These are phyloP conservation scores for Lobosporangium transversale DNA, from an alignment of 192 early-diverging fungal genomes.

Conservation along the genomic window DNA sequence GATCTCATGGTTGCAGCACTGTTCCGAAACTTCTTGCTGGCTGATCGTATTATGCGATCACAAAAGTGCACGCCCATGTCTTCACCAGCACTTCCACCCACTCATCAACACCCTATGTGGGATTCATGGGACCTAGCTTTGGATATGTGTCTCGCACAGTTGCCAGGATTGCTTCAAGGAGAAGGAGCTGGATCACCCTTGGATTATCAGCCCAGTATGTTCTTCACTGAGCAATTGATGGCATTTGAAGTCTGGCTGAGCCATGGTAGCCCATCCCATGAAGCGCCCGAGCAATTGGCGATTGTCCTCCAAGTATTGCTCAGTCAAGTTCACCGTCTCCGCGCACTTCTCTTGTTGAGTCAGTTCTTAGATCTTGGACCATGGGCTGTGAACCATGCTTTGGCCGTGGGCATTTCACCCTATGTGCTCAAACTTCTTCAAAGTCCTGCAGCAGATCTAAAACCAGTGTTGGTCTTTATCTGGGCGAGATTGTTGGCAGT, in stretches of 20 bases:
- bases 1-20: slow-evolving; percentile 94
- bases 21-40: slow-evolving; percentile 95
- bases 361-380: slow-evolving; percentile 92
- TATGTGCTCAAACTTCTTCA: slow-evolving; percentile 96
- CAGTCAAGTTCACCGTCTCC: slow-evolving; percentile 92
- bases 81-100: slow-evolving; percentile 83
- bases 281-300: slow-evolving; percentile 91
- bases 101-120: slow-evolving; percentile 98
- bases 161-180: slow-evolving; percentile 77
- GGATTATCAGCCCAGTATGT: slow-evolving; percentile 84
- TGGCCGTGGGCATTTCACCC: slow-evolving; percentile 96
- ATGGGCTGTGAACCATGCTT: slow-evolving; percentile 92
- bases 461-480: slow-evolving; percentile 95
- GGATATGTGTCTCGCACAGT: slow-evolving; percentile 91
- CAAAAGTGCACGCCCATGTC: slow-evolving; percentile 94
- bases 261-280: slow-evolving; percentile 80
- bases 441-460: slow-evolving; percentile 90
- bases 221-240: slow-evolving; percentile 96
- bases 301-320: slow-evolving; percentile 96
- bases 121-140: slow-evolving; percentile 94
- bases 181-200: slow-evolving; percentile 53
- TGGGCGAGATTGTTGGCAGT: slow-evolving; percentile 97
- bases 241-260: slow-evolving; percentile 97
- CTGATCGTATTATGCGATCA: slow-evolving; percentile 94
- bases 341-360: slow-evolving; percentile 91